Evolutionary conservation across 2,329 filamentous ascomycete species (phyloP), one percentile per base, ranked within the genome.

Genomic region (Scopulariopsis brevicaulis): DNA sequence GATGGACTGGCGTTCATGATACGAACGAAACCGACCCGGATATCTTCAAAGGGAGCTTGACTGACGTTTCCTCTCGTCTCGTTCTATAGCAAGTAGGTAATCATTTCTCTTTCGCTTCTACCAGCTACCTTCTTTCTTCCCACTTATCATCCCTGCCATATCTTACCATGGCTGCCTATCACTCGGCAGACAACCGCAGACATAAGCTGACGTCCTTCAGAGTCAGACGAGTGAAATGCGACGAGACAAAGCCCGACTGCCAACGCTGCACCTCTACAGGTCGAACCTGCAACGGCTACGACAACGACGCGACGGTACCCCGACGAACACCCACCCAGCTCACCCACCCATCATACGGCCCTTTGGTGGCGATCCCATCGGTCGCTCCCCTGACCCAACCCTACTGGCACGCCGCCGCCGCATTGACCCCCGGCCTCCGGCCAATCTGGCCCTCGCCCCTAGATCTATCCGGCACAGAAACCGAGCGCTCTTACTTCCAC

Each of bases 241-340:
- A 68, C 58, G 69, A 72, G 59, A 65, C 65, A 24, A 68, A 69
- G 46, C 70, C 70, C 1, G 63, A 65, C 7, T 72, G 70, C 58
- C 59, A 66, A 22, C 65, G 67, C 35, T 73, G 70, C 62, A 67
- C 65, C 14, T 68, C 66, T 3, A 71, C 68, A 4, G 68, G 69
- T 3, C 64, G 68, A 28, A 67, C 63, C 56, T 71, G 70, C 58
- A 69, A 71, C 59, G 69, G 70, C 53, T 73, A 75, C 62, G 68
- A 65, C n/a, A n/a, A n/a, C 59, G 28, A 58, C 57, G 63, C 55
- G n/a, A 55, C 56, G 40, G 40, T 35, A 7, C 34, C 48, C 40
- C 48, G 32, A 14, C n/a, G 59, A 54, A 15, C 18, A 52, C 11
- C 53, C 28, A 52, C 54, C 35, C 58, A 59, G 50, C 20, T 56